phyloP scores from a whole-genome alignment of 2,329 filamentous ascomycete species.

The Boeremia lycopersici region DNA sequence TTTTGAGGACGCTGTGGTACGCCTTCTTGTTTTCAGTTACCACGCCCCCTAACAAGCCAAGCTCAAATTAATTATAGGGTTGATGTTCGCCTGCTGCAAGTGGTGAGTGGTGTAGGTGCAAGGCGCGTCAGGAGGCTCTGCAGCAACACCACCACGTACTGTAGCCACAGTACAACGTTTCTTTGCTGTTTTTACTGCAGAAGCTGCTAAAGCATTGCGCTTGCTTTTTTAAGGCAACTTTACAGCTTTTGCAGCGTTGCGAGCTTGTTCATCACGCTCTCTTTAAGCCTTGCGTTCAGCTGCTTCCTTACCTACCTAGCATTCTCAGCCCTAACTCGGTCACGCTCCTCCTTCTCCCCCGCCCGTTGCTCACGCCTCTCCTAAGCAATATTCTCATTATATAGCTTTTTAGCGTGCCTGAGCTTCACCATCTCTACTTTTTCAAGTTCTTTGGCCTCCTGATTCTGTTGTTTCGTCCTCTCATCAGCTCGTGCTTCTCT shows the following conservation, averaged over 20 bases:
- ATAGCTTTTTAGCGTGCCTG: not conserved
- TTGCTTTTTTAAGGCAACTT: not conserved
- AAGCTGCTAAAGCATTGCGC: no score
- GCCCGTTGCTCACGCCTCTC: not conserved
- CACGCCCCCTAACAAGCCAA: not conserved
- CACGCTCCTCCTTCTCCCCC: not conserved
- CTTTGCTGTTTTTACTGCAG: no score
- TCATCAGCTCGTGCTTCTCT: not conserved
- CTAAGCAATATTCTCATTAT: not conserved
- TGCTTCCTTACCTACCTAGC: no score
- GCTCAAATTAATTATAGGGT: not conserved
- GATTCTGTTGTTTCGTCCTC: not conserved
- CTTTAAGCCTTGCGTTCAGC: no score
- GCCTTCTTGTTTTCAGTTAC: not conserved
- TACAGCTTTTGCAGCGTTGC: no score
- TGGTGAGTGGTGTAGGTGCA: not conserved
- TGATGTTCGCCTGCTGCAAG: not conserved
- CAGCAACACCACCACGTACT: not conserved
- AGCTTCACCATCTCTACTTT: not conserved
- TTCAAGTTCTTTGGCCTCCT: not conserved
- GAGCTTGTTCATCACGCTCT: no score
- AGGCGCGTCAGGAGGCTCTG: not conserved
- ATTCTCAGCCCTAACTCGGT: not conserved
- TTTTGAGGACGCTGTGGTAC: not conserved
- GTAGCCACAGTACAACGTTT: not conserved